A percentile compares a stretch with the other conserved stretches of the same genome.
phyloP scores from a whole-genome alignment of 148 eudicot genomes.

The Persicaria maculosa region DNA sequence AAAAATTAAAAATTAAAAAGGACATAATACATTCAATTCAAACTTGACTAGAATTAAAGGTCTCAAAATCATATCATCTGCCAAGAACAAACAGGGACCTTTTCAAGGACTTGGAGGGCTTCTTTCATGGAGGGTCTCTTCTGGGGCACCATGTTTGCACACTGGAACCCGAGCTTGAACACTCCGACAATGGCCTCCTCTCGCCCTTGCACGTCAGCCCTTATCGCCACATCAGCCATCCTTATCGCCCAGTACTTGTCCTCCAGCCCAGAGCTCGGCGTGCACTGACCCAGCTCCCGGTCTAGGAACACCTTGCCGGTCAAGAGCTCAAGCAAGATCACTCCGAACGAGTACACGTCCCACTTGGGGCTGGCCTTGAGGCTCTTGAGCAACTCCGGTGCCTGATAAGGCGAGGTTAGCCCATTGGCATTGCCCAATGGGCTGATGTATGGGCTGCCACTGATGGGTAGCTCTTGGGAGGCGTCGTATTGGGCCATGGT shows the following conservation, averaged over 20 bases:
- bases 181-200: slow-evolving; percentile 57
- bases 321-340: slow-evolving; percentile 73
- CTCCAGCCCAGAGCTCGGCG: slow-evolving; percentile 34
- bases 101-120: slow-evolving; percentile 65
- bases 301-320: slow-evolving; percentile 69
- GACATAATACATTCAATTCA: background rate
- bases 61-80: background rate
- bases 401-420: slow-evolving; percentile 64
- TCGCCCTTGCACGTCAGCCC: slow-evolving; percentile 58
- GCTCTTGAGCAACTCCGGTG: slow-evolving; percentile 72
- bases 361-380: slow-evolving; percentile 73
- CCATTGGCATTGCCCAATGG: slow-evolving; percentile 21
- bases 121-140: slow-evolving; percentile 95
- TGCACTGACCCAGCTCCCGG: slow-evolving; percentile 59
- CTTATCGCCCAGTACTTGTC: slow-evolving; percentile 51
- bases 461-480: slow-evolving; percentile 26
- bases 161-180: slow-evolving; percentile 72
- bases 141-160: slow-evolving; percentile 66
- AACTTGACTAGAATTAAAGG: background rate
- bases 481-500: slow-evolving; percentile 25
- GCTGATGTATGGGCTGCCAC: slow-evolving; percentile 35
- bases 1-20: too few relatives aligned
- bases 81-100: slow-evolving; percentile 18
- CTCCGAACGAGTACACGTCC: slow-evolving; percentile 93
- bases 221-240: slow-evolving; percentile 67